Evolutionary conservation across 352 stramenopile genomes (phyloP), one percentile per base, ranked within the genome.

Genomic region (Globisporangium perplexum): DNA sequence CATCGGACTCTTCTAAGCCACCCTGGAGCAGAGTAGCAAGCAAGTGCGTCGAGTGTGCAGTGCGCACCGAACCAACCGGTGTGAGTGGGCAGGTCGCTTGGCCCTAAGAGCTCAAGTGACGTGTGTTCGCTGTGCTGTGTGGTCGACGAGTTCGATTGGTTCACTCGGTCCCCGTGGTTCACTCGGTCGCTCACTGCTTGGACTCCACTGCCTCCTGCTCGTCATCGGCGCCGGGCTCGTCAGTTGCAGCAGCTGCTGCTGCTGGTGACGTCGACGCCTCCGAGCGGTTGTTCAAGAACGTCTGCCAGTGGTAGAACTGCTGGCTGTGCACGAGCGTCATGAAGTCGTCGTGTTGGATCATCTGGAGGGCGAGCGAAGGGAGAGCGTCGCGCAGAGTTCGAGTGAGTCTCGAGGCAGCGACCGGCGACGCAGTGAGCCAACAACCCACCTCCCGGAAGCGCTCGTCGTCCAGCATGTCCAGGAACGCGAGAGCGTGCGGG

Each of bases 1-100:
- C 15, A 92, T 98, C 53, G 97, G 97, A 30, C 74, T 99, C 23
- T 99, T 91, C 63, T 91, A 78, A 75, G n/a, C n/a, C n/a, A n/a
- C n/a, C n/a, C n/a, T n/a, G n/a, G n/a, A n/a, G n/a, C n/a, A n/a
- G n/a, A n/a, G n/a, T n/a, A n/a, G n/a, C n/a, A n/a, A n/a, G n/a
- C 14, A 6, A 1, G 33, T 12, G 33, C 11, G 15, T 11, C 18
- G 33, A 39, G 33, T 39, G 33, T 39, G 33, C 14, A 1, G 14
- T 39, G 12, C 4, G 33, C 14, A 5, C 33, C 5, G 4, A 11
- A 36, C 31, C 31, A 12, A 36, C 33, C 1, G 18, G 33, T 4
- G 33, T 1, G 12, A 18, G 4, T 12, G 33, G 12, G 33, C 33
- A 39, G 33, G 15, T 39, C 33, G 11, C 12, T 45, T 23, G n/a